Conservation (phyloP, 371 early-diverging fungal genomes). For the Mortierella sp. region DNA sequence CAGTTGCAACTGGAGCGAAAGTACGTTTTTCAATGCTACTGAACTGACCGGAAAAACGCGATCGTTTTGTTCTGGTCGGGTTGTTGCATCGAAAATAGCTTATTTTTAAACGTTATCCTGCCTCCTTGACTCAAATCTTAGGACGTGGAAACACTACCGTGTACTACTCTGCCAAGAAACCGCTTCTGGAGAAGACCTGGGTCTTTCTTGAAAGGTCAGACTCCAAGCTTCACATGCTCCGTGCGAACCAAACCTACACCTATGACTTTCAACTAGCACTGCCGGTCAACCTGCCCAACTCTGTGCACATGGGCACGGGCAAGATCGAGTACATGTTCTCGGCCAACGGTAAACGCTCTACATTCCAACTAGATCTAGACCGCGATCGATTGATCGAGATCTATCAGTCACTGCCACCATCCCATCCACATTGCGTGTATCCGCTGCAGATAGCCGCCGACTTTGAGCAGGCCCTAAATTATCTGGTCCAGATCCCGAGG, state of each 20-base stretch:
- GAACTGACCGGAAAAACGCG: too few relatives aligned
- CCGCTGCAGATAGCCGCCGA: conserved; percentile 34
- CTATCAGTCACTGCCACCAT: conserved; percentile 48
- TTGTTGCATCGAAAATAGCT: background rate
- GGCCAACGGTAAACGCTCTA: conserved; percentile 43
- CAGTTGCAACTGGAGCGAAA: conserved; percentile 36
- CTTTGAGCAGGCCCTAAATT: conserved; percentile 38
- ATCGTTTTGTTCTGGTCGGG: background rate
- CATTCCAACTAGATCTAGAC: conserved; percentile 22
- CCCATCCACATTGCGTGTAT: conserved; percentile 40
- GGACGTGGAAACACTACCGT: conserved; percentile 21
- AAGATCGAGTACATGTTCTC: conserved; percentile 42
- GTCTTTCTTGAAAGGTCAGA: conserved; percentile 32
- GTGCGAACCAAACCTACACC: conserved; percentile 40
- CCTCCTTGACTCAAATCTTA: background rate
- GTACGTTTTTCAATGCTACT: conserved; percentile 18
- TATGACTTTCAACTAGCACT: conserved; percentile 43
- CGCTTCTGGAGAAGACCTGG: conserved; percentile 45
- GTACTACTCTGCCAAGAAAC: conserved; percentile 32
- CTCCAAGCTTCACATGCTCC: conserved; percentile 30
- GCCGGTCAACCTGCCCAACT: conserved; percentile 50
- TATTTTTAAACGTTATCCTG: background rate
- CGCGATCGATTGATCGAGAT: conserved; percentile 31
- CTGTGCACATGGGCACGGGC: conserved; percentile 32
- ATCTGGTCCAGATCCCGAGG: conserved; percentile 39